Evolutionary conservation across 208 protist species (phyloP).

Genomic region (Willaertia magna): DNA sequence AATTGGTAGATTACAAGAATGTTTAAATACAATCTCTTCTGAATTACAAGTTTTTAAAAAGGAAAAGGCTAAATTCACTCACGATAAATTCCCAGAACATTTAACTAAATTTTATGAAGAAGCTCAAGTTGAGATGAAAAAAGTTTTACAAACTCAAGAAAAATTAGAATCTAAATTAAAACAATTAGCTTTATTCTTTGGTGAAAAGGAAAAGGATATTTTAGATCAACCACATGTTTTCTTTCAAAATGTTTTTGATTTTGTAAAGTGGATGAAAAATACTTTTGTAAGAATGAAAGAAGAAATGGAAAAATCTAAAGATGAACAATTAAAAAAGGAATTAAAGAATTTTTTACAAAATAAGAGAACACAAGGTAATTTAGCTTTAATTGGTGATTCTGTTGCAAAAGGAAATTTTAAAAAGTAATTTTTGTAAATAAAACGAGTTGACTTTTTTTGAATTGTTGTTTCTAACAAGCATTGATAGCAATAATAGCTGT

Average conservation of each 20-base stretch:
- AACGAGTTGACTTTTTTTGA: too few relatives aligned
- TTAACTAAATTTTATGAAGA: not conserved
- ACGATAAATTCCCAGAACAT: not conserved
- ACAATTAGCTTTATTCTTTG: not conserved
- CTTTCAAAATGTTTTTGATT: not conserved
- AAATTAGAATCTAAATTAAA: not conserved
- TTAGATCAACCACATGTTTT: not conserved
- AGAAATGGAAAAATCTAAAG: not conserved
- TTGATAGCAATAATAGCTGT: too few relatives aligned
- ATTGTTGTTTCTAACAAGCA: too few relatives aligned
- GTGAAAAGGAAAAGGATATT: not conserved
- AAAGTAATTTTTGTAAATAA: too few relatives aligned
- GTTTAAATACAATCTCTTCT: not conserved
- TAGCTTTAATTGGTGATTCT: too few relatives aligned
- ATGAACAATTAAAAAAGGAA: not conserved
- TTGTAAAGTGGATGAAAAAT: not conserved
- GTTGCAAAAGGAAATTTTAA: too few relatives aligned
- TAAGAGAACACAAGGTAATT: not conserved
- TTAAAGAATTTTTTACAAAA: not conserved
- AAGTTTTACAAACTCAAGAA: not conserved
- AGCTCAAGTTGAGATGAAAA: not conserved
- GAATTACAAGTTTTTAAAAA: not conserved
- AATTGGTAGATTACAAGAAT: not conserved
- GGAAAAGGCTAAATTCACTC: not conserved
- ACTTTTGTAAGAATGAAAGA: not conserved